Percentiles rank a stretch among this genome's conserved stretches.
phyloP scores from a whole-genome alignment of 1,284 basidiomycete genomes.

The Moesziomyces sp. region DNA sequence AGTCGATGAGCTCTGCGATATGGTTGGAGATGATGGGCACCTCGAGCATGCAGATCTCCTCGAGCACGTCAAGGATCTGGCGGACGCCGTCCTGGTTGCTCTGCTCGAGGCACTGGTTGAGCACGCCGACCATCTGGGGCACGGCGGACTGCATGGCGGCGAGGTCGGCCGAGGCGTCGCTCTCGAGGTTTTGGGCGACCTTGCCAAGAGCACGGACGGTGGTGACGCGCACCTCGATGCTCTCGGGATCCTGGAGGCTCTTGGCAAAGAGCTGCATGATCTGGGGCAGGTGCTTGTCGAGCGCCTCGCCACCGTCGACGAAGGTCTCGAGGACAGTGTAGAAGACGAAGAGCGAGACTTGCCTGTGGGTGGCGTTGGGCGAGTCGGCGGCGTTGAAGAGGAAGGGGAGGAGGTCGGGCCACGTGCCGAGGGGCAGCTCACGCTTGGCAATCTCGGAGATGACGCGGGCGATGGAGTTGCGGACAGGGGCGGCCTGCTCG shows the following conservation, averaged over 20 bases:
- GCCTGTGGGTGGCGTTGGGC: conserved; percentile 79
- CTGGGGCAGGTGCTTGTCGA: conserved; percentile 80
- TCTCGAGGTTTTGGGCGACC: conserved; percentile 91
- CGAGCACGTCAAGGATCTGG: conserved; percentile 93
- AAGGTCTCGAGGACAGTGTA: conserved; percentile 92
- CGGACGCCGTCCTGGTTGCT: conserved; percentile 85
- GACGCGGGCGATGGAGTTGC: conserved; percentile 82
- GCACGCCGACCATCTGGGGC: conserved; percentile 88
- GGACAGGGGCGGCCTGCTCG: conserved; percentile 82
- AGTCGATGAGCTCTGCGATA: conserved; percentile 86
- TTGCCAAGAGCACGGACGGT: conserved; percentile 85
- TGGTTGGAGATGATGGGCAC: conserved; percentile 89
- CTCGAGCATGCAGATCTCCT: conserved; percentile 91
- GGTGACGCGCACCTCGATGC: conserved; percentile 88
- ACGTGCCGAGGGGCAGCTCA: conserved; percentile 83
- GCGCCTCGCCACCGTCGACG: conserved; percentile 76
- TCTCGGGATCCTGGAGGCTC: conserved; percentile 87
- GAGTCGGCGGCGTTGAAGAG: conserved; percentile 83
- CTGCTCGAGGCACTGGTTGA: conserved; percentile 85
- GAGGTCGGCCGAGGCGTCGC: conserved; percentile 88
- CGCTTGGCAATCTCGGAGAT: conserved; percentile 91
- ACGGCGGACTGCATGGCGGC: conserved; percentile 89
- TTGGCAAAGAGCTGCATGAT: conserved; percentile 85
- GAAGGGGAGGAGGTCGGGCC: conserved; percentile 90
- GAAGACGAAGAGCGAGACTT: conserved; percentile 90